Percentiles rank a stretch among this genome's conserved stretches.
phyloP scores from a whole-genome alignment of 202 grass and related monocot genomes.

The Zoysia matrella region DNA sequence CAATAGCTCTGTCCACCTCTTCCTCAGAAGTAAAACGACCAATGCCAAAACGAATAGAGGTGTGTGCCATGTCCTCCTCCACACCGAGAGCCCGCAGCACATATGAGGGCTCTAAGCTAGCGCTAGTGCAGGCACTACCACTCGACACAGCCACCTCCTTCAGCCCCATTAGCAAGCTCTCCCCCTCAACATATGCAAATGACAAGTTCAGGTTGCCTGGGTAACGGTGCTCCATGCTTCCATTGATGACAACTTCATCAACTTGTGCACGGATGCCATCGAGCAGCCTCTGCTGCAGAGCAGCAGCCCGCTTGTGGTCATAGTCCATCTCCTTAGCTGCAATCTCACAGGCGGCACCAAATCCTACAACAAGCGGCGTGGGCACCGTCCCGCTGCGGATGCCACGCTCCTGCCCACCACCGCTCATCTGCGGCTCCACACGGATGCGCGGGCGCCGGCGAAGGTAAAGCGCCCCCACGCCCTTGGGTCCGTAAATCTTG shows the following conservation, averaged over 20 bases:
- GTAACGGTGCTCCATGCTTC: slow-evolving; percentile 82
- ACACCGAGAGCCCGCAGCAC: slow-evolving; percentile 71
- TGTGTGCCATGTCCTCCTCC: slow-evolving; percentile 87
- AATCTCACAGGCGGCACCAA: slow-evolving; percentile 71
- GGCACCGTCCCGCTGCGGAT: slow-evolving; percentile 81
- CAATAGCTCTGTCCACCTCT: slow-evolving; percentile 75
- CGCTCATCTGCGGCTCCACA: slow-evolving; percentile 78
- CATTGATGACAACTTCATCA: slow-evolving; percentile 72
- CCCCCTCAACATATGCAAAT: slow-evolving; percentile 78
- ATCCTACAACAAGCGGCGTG: slow-evolving; percentile 68
- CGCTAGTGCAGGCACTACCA: slow-evolving; percentile 78
- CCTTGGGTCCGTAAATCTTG: slow-evolving; percentile 86
- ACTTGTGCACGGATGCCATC: slow-evolving; percentile 65
- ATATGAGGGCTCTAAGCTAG: slow-evolving; percentile 76
- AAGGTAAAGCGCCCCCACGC: slow-evolving; percentile 70
- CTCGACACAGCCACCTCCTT: slow-evolving; percentile 86
- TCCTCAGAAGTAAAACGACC: slow-evolving; percentile 74
- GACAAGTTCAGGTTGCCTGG: slow-evolving; percentile 77
- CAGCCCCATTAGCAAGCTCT: slow-evolving; percentile 80
- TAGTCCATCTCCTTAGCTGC: slow-evolving; percentile 80
- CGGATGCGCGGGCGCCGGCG: slow-evolving; percentile 67
- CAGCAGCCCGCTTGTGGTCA: slow-evolving; percentile 37
- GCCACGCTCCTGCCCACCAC: slow-evolving; percentile 72
- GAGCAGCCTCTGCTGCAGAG: slow-evolving; percentile 54
- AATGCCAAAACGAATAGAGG: slow-evolving; percentile 80